A percentile compares a stretch with the other conserved stretches of the same genome.
Evolutionary conservation across 2,329 filamentous ascomycete genomes (phyloP).

Genomic region (Monosporascus sp.): DNA sequence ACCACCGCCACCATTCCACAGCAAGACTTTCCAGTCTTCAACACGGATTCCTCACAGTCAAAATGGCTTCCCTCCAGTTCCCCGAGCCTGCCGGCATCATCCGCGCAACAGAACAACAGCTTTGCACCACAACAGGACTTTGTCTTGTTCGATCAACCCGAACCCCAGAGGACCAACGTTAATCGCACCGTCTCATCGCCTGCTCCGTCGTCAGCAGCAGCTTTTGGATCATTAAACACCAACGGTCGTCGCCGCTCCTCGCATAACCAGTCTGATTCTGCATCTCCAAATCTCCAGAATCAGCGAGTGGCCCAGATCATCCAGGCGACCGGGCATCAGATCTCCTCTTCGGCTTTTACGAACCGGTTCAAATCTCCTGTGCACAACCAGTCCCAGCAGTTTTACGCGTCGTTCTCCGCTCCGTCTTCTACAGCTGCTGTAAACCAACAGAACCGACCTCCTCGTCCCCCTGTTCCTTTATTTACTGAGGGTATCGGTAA

Average conservation of each 20-base stretch:
- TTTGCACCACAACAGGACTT: constrained; percentile 64
- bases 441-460: constrained; percentile 46
- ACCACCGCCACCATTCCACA: constrained; percentile 54
- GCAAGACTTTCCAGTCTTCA: constrained; percentile 71
- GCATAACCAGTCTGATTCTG: constrained; percentile 30
- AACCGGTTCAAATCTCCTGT: constrained; percentile 52
- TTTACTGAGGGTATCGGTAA: constrained; percentile 58
- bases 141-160: constrained; percentile 63
- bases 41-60: constrained; percentile 72
- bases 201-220: constrained; percentile 37
- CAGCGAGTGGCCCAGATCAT: constrained; percentile 56
- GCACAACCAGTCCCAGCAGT: constrained; percentile 44
- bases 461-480: constrained; percentile 66
- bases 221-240: constrained; percentile 31
- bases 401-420: constrained; percentile 61
- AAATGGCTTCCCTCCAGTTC: constrained; percentile 73
- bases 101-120: constrained; percentile 51
- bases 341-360: constrained; percentile 47
- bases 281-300: constrained; percentile 44
- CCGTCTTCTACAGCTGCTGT: constrained; percentile 55
- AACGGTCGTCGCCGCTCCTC: constrained; percentile 46
- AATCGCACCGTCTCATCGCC: constrained; percentile 38
- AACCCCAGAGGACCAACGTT: constrained; percentile 38
- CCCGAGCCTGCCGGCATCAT: constrained; percentile 56
- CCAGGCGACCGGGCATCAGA: constrained; percentile 51